Evolutionary conservation across 1,284 basidiomycete species (phyloP), one percentile per base, ranked within the genome.

Genomic region (Marasmius fiardii): DNA sequence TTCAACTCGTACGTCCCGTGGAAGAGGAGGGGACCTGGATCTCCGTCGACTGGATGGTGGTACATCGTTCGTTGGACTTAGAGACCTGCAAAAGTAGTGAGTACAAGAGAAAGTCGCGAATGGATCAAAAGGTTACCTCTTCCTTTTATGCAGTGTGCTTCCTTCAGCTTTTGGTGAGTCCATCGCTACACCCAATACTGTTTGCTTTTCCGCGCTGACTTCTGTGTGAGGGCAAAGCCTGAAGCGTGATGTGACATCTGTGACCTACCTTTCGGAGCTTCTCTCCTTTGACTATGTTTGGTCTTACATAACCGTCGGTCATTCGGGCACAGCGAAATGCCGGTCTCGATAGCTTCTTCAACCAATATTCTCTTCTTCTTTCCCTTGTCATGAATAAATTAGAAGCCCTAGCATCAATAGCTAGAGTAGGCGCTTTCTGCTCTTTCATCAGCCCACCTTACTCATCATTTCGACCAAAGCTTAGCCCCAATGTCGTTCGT

Each of bases 41-140:
- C 88, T 74, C 52, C 85, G 80, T 43, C 88, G 82, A 61, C 73
- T 81, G 39, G 81, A 65, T 49, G 86, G 84, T 45, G 87, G 86
- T 60, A 73, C 78, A 45, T 77, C 78, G 53, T 78, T 79, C 69
- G 64, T 71, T 66, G 55, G 79, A 67, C 51, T 81, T 82, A 56
- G 63, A 45, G 83, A 85, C 75, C 86, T 88, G 57, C 7, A 50
- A 43, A 6, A 33, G 28, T n/a, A 23, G 26, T 26, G 37, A 43
- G 21, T 45, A 35, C 8, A 37, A 44, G 28, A n/a, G n/a, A 10
- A 23, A 23, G 18, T 31, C 16, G 43, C 45, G 11, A 39, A 35
- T n/a, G 20, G 21, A 3, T 43, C 1, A 11, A 16, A n/a, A 37
- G 59, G 67, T 23, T 64, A 83, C 83, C 82, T 79, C 68, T 86